Evolutionary conservation across 1,284 basidiomycete genomes (phyloP).

Genomic region (Phellinidium pouzarii): DNA sequence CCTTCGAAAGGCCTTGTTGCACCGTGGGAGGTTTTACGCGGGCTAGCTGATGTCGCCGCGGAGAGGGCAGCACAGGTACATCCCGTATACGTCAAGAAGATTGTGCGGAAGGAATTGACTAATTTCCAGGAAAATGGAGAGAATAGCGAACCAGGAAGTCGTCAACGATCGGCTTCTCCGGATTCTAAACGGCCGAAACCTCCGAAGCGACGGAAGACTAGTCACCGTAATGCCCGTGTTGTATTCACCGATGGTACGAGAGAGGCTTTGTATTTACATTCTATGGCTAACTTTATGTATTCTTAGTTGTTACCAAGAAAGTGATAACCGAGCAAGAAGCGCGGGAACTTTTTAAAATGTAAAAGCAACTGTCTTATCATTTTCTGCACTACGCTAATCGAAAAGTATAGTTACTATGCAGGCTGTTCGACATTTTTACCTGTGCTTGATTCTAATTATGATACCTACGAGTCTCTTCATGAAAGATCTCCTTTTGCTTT

Average conservation of each 20-base stretch:
- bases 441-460: conserved; percentile 70
- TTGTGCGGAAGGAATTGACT: conserved; percentile 14
- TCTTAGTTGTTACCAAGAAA: conserved; percentile 69
- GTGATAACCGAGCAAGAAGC: conserved; percentile 77
- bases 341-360: conserved; percentile 79
- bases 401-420: conserved; percentile 60
- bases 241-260: conserved; percentile 63
- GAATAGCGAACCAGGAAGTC: conserved; percentile 65
- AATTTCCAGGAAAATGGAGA: conserved; percentile 60
- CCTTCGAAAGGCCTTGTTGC: conserved; percentile 76
- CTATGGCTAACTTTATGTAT: not conserved
- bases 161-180: conserved; percentile 62
- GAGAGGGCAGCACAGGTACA: conserved; percentile 66
- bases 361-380: conserved; percentile 25
- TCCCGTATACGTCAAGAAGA: conserved; percentile 17
- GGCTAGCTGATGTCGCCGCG: conserved; percentile 72
- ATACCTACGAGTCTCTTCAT: conserved; percentile 77
- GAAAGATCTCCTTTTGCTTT: conserved; percentile 80
- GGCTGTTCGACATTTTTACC: conserved; percentile 88
- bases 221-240: conserved; percentile 44
- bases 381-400: conserved; percentile 20
- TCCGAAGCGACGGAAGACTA: conserved; percentile 62
- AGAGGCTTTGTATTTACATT: not conserved
- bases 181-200: conserved; percentile 55
- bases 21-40: conserved; percentile 76